Conservation (phyloP, 305 asterid species). For the Rubia balearica region DNA sequence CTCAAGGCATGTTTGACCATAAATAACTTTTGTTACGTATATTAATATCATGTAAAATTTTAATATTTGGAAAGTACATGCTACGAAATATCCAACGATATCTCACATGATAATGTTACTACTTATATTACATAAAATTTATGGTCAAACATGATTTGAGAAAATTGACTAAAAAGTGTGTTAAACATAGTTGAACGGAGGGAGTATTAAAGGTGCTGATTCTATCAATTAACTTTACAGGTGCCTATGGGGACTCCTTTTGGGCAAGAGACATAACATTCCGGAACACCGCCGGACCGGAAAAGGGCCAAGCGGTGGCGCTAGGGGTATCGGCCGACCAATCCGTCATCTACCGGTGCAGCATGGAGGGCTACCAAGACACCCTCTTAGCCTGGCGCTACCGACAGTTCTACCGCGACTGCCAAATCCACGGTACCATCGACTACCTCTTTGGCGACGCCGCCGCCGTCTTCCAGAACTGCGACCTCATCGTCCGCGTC, state of each 20-base stretch:
- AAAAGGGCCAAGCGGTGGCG: conserved; percentile 64
- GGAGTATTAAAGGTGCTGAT: no score
- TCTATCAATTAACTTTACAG: conserved; percentile 13
- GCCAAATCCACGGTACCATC: conserved; percentile 48
- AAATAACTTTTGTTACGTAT: no score
- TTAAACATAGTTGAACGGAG: no score
- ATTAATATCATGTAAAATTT: no score
- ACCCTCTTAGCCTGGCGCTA: conserved; percentile 44
- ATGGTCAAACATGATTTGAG: no score
- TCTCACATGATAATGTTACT: no score
- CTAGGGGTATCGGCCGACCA: conserved; percentile 39
- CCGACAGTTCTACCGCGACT: conserved; percentile 59
- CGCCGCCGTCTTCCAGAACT: conserved; percentile 41
- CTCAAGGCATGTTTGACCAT: no score
- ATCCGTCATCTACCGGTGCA: conserved; percentile 48
- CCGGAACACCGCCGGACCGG: conserved; percentile 65
- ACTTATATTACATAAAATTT: no score
- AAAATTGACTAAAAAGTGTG: no score
- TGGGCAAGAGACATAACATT: conserved; percentile 40
- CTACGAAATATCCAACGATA: no score
- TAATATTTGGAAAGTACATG: no score
- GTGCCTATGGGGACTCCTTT: conserved; percentile 41
- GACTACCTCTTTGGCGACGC: conserved; percentile 71
- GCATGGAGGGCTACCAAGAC: conserved; percentile 64
- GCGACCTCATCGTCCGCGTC: conserved; percentile 37